Conservation (phyloP, 805 yeast species). For the Citeromyces nyonsensis region DNA sequence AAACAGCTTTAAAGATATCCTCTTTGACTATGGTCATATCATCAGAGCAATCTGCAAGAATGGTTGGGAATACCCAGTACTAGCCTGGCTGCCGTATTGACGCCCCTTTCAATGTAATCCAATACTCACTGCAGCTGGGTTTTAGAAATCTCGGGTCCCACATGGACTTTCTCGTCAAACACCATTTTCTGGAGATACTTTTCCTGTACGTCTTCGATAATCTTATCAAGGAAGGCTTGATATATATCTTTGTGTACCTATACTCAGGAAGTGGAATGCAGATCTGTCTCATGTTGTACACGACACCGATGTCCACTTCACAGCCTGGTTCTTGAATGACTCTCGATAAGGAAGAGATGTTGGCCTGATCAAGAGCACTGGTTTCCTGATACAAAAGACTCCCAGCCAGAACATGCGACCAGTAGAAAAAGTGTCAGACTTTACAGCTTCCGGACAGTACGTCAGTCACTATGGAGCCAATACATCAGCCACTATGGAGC, state of each 20-base stretch:
- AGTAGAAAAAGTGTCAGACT: too few species aligned
- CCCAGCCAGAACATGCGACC: too few species aligned
- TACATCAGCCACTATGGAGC: too few species aligned
- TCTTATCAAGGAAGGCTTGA: conserved; percentile 22
- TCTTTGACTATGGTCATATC: conserved; percentile 51
- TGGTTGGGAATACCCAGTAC: conserved; percentile 45
- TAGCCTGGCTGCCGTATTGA: conserved; percentile 52
- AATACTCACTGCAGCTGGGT: conserved; percentile 54
- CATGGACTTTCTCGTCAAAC: conserved; percentile 46
- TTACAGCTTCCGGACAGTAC: too few species aligned
- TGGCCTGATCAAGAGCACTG: too few species aligned
- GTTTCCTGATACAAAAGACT: too few species aligned
- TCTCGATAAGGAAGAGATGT: too few species aligned
- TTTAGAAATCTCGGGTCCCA: conserved; percentile 64
- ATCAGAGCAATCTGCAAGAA: conserved; percentile 54
- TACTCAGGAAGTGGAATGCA: conserved; percentile 29
- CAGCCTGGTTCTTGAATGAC: conserved; percentile 33
- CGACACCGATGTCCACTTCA: conserved; percentile 32
- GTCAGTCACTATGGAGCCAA: too few species aligned
- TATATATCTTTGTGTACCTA: conserved; percentile 25
- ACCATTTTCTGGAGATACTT: conserved; percentile 50
- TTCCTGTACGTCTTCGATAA: conserved; percentile 17
- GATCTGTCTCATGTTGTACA: conserved; percentile 30
- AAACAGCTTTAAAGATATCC: conserved; percentile 76
- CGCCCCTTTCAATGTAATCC: conserved; percentile 51